These are phyloP conservation scores for Brassica rapa DNA, from an alignment of 345 rosid species.

Conservation along the genomic window DNA sequence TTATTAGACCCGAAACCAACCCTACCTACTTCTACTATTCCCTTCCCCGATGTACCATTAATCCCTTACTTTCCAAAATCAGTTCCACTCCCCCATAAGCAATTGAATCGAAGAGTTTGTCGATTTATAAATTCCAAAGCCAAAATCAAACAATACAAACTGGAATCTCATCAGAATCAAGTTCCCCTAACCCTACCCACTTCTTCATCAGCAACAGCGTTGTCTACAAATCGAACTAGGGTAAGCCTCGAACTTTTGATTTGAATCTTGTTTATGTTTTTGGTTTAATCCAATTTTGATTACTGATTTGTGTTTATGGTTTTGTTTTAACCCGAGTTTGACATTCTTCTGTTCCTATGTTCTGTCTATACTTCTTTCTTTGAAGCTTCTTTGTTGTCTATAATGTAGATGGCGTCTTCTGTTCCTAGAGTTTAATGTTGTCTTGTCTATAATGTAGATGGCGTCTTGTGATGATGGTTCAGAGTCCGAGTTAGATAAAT, in stretches of 20 bases:
- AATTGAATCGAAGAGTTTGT: no score
- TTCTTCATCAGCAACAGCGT: not conserved
- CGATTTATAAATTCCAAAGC: no score
- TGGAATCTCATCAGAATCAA: not conserved
- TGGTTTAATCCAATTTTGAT: not conserved
- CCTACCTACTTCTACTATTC: not conserved
- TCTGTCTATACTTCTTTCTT: no score
- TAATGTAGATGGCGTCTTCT: no score
- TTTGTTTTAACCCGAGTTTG: no score
- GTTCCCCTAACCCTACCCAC: not conserved
- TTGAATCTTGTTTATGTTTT: not conserved
- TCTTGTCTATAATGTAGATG: not conserved
- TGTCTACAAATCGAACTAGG: not conserved
- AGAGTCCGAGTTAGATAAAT: no score
- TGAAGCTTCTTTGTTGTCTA: no score
- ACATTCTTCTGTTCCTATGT: no score
- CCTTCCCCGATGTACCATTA: not conserved
- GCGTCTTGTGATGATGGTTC: not conserved
- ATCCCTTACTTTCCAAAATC: no score
- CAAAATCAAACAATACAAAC: not conserved
- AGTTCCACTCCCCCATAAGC: no score
- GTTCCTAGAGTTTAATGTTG: not conserved
- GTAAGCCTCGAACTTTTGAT: not conserved
- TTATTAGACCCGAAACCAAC: not conserved
- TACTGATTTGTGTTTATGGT: not conserved